Conservation (phyloP, 805 yeast species). For the Candida vaughaniae region DNA sequence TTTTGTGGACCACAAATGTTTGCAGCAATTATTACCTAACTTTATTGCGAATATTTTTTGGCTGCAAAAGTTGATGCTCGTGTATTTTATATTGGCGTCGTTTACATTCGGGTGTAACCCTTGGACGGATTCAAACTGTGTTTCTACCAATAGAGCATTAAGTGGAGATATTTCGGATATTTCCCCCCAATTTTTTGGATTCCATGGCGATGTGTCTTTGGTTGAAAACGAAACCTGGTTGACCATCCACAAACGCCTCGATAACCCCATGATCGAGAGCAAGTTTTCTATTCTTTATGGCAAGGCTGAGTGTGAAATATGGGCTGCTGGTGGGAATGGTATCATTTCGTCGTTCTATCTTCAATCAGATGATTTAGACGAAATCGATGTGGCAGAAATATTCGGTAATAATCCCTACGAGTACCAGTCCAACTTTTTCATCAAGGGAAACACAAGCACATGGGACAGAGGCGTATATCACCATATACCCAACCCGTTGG, state of each 20-base stretch:
- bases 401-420: conserved; percentile 35
- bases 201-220: conserved; percentile 8
- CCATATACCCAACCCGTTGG: conserved; percentile 23
- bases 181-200: conserved; percentile 1
- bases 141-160: conserved; percentile 27
- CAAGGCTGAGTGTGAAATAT: conserved; percentile 34
- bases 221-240: conserved; percentile 6
- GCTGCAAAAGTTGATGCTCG: too few relatives aligned
- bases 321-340: conserved; percentile 33
- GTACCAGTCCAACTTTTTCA: conserved; percentile 38
- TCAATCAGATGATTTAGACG: conserved; percentile 44
- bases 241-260: conserved; percentile 21
- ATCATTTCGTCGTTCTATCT: conserved; percentile 39
- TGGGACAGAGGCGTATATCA: conserved; percentile 38
- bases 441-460: conserved; percentile 37
- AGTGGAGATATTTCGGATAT: conserved; percentile 9
- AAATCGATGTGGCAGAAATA: conserved; percentile 39
- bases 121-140: conserved; percentile 19
- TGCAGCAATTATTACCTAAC: too few relatives aligned
- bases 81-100: too few relatives aligned
- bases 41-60: too few relatives aligned
- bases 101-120: too few relatives aligned
- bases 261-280: conserved; percentile 33
- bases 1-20: too few relatives aligned
- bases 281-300: conserved; percentile 35